Conservation (phyloP, 768 basidiomycete species). For the Porphyrellus cyaneotinctus region DNA sequence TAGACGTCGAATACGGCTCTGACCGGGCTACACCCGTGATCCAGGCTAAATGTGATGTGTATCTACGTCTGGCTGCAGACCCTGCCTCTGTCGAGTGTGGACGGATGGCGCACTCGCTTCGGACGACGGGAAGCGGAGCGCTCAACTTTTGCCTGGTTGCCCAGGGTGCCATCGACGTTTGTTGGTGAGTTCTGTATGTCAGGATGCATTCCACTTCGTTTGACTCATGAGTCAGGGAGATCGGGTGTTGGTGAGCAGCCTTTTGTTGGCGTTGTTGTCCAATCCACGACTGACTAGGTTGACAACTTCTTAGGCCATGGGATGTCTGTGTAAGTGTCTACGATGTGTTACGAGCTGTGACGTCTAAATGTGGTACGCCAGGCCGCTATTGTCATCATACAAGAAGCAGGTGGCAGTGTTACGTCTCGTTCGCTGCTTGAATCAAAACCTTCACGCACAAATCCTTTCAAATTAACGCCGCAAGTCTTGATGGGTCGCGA, state of each 20-base stretch:
- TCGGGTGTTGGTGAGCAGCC: conserved; percentile 59
- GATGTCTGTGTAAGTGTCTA: conserved; percentile 63
- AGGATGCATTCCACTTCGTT: neutral
- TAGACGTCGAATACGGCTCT: conserved; percentile 86
- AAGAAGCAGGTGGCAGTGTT: conserved; percentile 81
- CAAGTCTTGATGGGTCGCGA: conserved; percentile 73
- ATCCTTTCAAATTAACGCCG: conserved; percentile 60
- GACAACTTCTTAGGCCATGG: conserved; percentile 53
- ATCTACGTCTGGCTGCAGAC: conserved; percentile 70
- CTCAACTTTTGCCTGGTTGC: conserved; percentile 84
- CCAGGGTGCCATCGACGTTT: conserved; percentile 81
- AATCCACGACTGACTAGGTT: neutral
- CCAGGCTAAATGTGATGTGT: conserved; percentile 59
- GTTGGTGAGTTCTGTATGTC: conserved; percentile 54
- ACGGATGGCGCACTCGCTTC: conserved; percentile 78
- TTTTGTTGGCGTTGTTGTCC: neutral
- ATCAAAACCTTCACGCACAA: conserved; percentile 23
- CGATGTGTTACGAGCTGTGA: neutral
- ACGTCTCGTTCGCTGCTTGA: conserved; percentile 53
- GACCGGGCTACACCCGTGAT: conserved; percentile 60
- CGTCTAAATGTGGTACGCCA: conserved; percentile 13
- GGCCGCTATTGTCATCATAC: conserved; percentile 85
- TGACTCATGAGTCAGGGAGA: conserved; percentile 52
- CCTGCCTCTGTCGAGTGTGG: conserved; percentile 54
- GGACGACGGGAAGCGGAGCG: conserved; percentile 80